Conservation (phyloP, 1,284 basidiomycete species). For the Somion occarium region DNA sequence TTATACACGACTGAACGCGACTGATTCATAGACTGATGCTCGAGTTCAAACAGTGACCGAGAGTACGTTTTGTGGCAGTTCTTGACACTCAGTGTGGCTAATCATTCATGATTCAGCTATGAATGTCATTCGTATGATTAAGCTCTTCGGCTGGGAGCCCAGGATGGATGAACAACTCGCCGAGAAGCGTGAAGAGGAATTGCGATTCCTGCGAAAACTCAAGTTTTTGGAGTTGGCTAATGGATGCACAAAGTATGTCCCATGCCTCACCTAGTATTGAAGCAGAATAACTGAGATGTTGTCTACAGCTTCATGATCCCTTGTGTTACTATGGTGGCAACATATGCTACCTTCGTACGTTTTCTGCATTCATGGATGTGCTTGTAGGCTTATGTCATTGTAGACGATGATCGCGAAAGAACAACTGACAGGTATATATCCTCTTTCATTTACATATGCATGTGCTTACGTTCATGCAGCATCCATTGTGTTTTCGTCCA, state of each 20-base stretch:
- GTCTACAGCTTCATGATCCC: constrained; percentile 52
- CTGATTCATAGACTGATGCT: constrained; percentile 35
- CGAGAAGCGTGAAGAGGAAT: constrained; percentile 51
- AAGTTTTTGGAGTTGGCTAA: constrained; percentile 35
- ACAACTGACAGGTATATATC: constrained; percentile 25
- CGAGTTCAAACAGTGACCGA: constrained; percentile 47
- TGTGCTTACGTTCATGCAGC: constrained; percentile 20
- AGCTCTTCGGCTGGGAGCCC: constrained; percentile 55
- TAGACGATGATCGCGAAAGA: constrained; percentile 31
- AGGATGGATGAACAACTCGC: constrained; percentile 40
- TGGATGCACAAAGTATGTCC: constrained; percentile 32
- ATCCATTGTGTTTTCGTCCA: constrained; percentile 34
- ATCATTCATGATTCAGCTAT: constrained; percentile 20
- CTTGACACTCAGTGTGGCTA: neutral
- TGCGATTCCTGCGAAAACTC: constrained; percentile 40
- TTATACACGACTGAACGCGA: constrained; percentile 23
- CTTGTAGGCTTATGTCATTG: neutral
- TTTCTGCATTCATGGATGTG: neutral
- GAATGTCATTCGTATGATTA: constrained; percentile 47
- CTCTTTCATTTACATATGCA: constrained; percentile 11
- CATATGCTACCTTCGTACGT: constrained; percentile 53
- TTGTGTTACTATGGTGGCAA: constrained; percentile 60
- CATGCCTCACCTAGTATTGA: neutral
- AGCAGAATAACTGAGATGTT: constrained; percentile 5
- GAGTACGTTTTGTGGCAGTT: constrained; percentile 23